phyloP scores from a whole-genome alignment of 2,329 filamentous ascomycete genomes.

The Bipolaris oryzae region DNA sequence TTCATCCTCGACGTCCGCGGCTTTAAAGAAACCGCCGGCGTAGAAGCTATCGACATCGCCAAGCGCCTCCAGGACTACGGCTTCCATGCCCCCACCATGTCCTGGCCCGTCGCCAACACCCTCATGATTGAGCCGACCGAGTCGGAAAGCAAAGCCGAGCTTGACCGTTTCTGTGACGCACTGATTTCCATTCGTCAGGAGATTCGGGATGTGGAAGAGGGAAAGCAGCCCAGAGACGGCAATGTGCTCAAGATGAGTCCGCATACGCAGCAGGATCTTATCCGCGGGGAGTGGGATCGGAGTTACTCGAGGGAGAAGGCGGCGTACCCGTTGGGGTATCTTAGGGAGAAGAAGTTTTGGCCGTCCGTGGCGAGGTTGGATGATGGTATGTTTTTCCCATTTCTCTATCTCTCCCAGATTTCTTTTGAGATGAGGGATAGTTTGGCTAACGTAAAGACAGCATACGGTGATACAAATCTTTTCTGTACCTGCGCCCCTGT shows the following conservation, averaged over 20 bases:
- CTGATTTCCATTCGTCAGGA: constrained; percentile 85
- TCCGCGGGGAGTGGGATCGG: constrained; percentile 79
- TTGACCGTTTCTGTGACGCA: constrained; percentile 91
- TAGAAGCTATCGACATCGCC: constrained; percentile 93
- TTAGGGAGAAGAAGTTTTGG: constrained; percentile 98
- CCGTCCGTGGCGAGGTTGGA: constrained; percentile 84
- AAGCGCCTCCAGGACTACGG: constrained; percentile 97
- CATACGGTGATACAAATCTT: constrained; percentile 88
- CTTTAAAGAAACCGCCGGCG: constrained; percentile 80
- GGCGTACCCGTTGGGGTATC: constrained; percentile 81
- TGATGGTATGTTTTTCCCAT: constrained; percentile 67
- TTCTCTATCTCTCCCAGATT: neutral
- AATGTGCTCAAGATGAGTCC: constrained; percentile 92
- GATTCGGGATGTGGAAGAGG: constrained; percentile 82
- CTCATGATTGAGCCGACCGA: constrained; percentile 99
- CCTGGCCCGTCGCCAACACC: constrained; percentile 91
- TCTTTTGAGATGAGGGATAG: neutral
- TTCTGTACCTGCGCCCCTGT: constrained; percentile 95
- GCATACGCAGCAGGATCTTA: constrained; percentile 81
- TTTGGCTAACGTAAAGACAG: constrained; percentile 53
- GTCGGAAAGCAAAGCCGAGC: constrained; percentile 87
- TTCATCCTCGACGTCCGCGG: constrained; percentile 90
- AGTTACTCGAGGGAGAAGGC: constrained; percentile 81
- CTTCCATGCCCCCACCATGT: constrained; percentile 97
- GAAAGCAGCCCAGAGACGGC: constrained; percentile 71